Evolutionary conservation across 495 filamentous ascomycete genomes (phyloP).

Genomic region (Arthonia radiata): DNA sequence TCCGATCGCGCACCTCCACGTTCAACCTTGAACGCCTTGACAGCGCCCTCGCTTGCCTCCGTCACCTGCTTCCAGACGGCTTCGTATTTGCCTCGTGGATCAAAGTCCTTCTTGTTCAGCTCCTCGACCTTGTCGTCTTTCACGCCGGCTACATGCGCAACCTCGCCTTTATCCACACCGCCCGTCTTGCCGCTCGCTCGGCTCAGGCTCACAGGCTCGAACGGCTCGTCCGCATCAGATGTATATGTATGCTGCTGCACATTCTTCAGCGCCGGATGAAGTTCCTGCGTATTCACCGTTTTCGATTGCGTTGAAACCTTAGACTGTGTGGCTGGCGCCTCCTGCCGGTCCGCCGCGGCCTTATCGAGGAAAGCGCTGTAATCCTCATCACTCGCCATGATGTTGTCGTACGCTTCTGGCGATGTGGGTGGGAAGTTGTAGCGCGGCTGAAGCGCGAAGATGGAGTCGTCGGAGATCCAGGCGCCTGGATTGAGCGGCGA

Average conservation of each 20-base stretch:
- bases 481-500: too few species aligned
- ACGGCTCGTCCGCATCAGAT: slow-evolving; percentile 67
- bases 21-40: too few species aligned
- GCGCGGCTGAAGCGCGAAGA: too few species aligned
- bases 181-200: slow-evolving; percentile 18
- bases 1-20: too few species aligned
- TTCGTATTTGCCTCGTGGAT: slow-evolving; percentile 31
- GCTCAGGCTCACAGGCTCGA: slow-evolving; percentile 42
- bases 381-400: slow-evolving; percentile 54
- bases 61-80: slow-evolving; percentile 31
- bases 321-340: slow-evolving; percentile 9
- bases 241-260: slow-evolving; percentile 42
- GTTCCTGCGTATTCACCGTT: slow-evolving; percentile 11
- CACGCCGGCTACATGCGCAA: neutral
- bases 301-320: slow-evolving; percentile 6
- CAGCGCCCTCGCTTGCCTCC: slow-evolving; percentile 19
- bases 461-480: too few species aligned
- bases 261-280: slow-evolving; percentile 28
- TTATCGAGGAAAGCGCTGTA: slow-evolving; percentile 67
- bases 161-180: slow-evolving; percentile 6
- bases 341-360: slow-evolving; percentile 44
- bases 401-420: too few species aligned
- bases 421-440: slow-evolving; percentile 5
- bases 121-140: slow-evolving; percentile 36
- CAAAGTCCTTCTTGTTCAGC: slow-evolving; percentile 32